Evolutionary conservation across 257 asterid genomes (phyloP), one percentile per base, ranked within the genome.

Genomic region (Jaltomata sinuosa): DNA sequence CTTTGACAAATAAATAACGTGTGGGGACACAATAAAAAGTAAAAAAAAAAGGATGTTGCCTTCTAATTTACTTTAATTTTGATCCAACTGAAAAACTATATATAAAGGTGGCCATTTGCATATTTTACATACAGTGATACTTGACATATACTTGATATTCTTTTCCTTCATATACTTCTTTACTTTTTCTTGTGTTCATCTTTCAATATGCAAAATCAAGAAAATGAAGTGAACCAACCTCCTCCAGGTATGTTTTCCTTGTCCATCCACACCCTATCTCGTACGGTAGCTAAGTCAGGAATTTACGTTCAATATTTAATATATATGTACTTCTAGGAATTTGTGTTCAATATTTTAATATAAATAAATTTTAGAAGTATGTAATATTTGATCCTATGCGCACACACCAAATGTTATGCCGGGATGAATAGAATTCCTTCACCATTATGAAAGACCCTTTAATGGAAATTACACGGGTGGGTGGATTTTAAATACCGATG

Each of bases 131-230:
- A 36, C 8, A 69, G 2, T 36, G 6, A 67, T 32, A 78, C 57
- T 67, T 38, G 32, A 12, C 25, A 61, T 8, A 64, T 16, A 59
- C 8, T n/a, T n/a, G n/a, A n/a, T n/a, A n/a, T n/a, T n/a, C n/a
- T n/a, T n/a, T n/a, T n/a, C n/a, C n/a, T 62, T 25, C 47, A 31
- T 22, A 74, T 27, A 49, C 25, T 29, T 36, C 79, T 49, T 31
- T 68, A 29, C 25, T 64, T 53, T 72, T 22, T 57, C 19, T 83
- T 82, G 27, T 53, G 40, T 61, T 38, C 38, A 55, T 83, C 80
- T 49, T 71, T 83, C 91, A 74, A 72, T 9, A 92, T 92, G 96
- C 91, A 88, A 21, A 89, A 25, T 81, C 88, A 87, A 88, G 81
- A 84, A 47, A 76, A 47, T 4, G 40, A 45, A 15, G 11, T 64